These are phyloP conservation scores for Aspergillus puulaauensis DNA, from an alignment of 2,329 filamentous ascomycete genomes.

Conservation along the genomic window DNA sequence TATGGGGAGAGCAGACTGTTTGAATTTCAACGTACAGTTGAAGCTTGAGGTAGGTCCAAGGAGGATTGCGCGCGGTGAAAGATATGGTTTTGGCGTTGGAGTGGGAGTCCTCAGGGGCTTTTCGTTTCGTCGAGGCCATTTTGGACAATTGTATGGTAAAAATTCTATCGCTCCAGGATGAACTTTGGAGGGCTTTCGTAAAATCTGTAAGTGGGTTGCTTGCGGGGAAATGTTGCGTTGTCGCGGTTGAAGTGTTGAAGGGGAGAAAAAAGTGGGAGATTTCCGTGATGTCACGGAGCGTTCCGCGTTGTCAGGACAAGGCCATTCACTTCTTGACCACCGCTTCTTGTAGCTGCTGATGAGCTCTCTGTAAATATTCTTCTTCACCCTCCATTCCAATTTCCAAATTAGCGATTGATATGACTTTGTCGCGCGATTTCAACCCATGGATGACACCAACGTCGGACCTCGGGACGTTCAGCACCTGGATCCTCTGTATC, in stretches of 20 bases:
- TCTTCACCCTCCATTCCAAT: slow-evolving; percentile 34
- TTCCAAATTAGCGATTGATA: slow-evolving; percentile 37
- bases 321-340: slow-evolving; percentile 6
- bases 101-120: slow-evolving; percentile 19
- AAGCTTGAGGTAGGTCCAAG: slow-evolving; percentile 46
- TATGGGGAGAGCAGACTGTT: not conserved
- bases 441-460: slow-evolving; percentile 62
- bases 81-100: slow-evolving; percentile 18
- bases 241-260: not conserved
- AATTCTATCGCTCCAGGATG: not conserved
- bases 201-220: not conserved
- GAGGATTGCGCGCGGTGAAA: slow-evolving; percentile 44
- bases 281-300: slow-evolving; percentile 22
- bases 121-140: slow-evolving; percentile 24
- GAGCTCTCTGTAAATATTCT: slow-evolving; percentile 23
- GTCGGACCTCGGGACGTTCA: slow-evolving; percentile 63
- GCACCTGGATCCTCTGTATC: slow-evolving; percentile 40
- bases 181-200: not conserved
- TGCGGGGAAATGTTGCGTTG: not conserved
- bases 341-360: slow-evolving; percentile 20
- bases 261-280: slow-evolving; percentile 13
- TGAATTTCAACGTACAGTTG: slow-evolving; percentile 33
- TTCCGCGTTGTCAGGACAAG: not conserved
- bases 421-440: slow-evolving; percentile 65
- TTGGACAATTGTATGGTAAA: not conserved